Evolutionary conservation across 371 early-diverging fungal species (phyloP).

Genomic region (Sporodiniella umbellata): DNA sequence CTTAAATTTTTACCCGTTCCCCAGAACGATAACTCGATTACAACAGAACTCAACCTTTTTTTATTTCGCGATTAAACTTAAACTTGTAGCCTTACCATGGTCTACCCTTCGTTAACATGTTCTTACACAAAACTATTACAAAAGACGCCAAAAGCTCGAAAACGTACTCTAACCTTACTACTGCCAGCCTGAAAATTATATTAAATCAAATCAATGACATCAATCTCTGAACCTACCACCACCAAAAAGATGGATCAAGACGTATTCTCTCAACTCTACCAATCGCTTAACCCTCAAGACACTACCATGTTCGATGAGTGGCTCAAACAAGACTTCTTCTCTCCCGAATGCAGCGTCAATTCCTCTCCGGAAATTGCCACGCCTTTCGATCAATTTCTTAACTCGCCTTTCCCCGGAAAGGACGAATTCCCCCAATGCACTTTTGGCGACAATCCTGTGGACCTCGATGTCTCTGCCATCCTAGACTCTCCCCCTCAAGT

Average conservation of each 20-base stretch:
- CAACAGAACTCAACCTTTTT: constrained; percentile 5
- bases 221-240: constrained; percentile 3
- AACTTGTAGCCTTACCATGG: constrained; percentile 21
- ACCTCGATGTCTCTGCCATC: constrained; percentile 28
- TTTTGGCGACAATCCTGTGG: background rate
- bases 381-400: constrained; percentile 24
- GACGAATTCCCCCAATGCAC: constrained; percentile 3
- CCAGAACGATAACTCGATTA: constrained; percentile 9
- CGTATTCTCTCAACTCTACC: constrained; percentile 33
- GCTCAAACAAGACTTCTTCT: constrained; percentile 25
- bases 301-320: constrained; percentile 27
- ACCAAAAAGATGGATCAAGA: constrained; percentile 21
- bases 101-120: constrained; percentile 23
- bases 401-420: constrained; percentile 20
- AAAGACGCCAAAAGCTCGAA: constrained; percentile 30
- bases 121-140: constrained; percentile 12
- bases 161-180: constrained; percentile 9
- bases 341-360: constrained; percentile 15
- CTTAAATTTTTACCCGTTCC: constrained; percentile 22
- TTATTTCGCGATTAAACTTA: constrained; percentile 8
- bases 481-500: constrained; percentile 18
- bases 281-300: constrained; percentile 22
- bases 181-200: constrained; percentile 13
- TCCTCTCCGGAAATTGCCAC: constrained; percentile 28
- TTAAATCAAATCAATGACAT: constrained; percentile 5